Evolutionary conservation across 805 yeast species (phyloP).

Genomic region (Debaryomyces prosopidis): DNA sequence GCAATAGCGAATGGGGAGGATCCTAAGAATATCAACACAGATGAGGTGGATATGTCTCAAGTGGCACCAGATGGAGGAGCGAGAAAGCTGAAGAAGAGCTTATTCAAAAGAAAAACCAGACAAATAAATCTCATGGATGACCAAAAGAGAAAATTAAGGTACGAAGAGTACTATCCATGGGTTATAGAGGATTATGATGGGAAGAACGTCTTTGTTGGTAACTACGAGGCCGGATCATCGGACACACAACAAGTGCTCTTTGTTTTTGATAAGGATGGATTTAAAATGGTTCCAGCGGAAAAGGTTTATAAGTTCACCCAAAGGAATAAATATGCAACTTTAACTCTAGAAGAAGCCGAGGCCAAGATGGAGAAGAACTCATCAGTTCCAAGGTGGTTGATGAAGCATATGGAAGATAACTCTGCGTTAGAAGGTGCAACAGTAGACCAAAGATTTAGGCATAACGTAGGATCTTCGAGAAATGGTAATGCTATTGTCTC

Average conservation of each 20-base stretch:
- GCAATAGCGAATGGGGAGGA: constrained; percentile 14
- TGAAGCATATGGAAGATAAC: constrained; percentile 78
- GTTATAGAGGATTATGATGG: constrained; percentile 97
- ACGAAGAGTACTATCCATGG: constrained; percentile 98
- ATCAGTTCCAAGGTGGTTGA: constrained; percentile 89
- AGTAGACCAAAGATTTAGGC: constrained; percentile 49
- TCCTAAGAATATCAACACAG: constrained; percentile 21
- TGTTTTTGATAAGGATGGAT: constrained; percentile 83
- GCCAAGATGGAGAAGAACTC: constrained; percentile 82
- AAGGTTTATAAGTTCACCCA: constrained; percentile 93
- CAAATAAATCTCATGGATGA: constrained; percentile 83
- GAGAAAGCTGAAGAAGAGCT: constrained; percentile 56
- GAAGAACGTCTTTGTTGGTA: constrained; percentile 91
- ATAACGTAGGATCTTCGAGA: constrained; percentile 10
- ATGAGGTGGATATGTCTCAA: constrained; percentile 54
- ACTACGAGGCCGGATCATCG: constrained; percentile 86
- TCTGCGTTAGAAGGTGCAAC: constrained; percentile 41
- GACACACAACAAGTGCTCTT: constrained; percentile 80
- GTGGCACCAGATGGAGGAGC: constrained; percentile 95
- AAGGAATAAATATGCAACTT: constrained; percentile 87
- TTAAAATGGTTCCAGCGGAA: constrained; percentile 92
- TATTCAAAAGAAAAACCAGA: constrained; percentile 76
- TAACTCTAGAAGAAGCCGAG: constrained; percentile 95
- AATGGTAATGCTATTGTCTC: constrained; percentile 8
- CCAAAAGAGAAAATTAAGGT: constrained; percentile 76